Percentiles rank a stretch among this genome's conserved stretches.
Conservation (phyloP, 495 filamentous ascomycete genomes). For the Xylaria acuta region DNA sequence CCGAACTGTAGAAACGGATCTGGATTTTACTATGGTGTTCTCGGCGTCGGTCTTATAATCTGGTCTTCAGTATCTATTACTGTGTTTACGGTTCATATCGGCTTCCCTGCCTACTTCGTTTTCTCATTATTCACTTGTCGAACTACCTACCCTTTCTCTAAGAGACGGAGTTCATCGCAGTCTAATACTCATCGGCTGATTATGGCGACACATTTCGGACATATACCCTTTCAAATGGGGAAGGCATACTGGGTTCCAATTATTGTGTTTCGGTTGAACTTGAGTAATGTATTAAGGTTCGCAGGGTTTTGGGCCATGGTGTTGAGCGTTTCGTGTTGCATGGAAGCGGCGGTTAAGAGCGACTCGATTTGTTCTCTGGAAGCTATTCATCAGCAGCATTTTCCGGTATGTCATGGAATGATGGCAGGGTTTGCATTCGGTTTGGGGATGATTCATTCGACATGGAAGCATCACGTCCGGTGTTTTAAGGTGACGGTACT, state of each 20-base stretch:
- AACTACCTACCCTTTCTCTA: conserved; percentile 18
- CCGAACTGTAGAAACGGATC: neutral
- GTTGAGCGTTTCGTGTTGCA: conserved; percentile 29
- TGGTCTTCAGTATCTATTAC: conserved; percentile 24
- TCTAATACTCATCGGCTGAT: conserved; percentile 34
- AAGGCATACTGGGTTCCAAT: conserved; percentile 29
- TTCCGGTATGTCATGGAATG: conserved; percentile 7
- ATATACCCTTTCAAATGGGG: conserved; percentile 37
- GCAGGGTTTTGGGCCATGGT: conserved; percentile 29
- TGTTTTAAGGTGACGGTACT: conserved; percentile 26
- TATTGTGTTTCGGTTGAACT: conserved; percentile 27
- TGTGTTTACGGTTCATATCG: conserved; percentile 19
- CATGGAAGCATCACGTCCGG: conserved; percentile 33
- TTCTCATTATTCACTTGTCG: conserved; percentile 23
- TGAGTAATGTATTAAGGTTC: conserved; percentile 37
- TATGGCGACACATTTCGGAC: conserved; percentile 36
- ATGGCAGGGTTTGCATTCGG: conserved; percentile 29
- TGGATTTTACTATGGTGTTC: neutral
- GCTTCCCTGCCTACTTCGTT: conserved; percentile 25
- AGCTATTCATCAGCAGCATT: conserved; percentile 23
- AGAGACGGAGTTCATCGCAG: conserved; percentile 27
- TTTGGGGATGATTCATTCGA: conserved; percentile 35
- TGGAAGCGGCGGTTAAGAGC: conserved; percentile 24
- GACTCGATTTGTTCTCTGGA: conserved; percentile 25
- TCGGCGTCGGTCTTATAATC: conserved; percentile 20